Base-by-base conservation (phyloP, 768 basidiomycete species). In the Peribolospora kevripleyi region DNA sequence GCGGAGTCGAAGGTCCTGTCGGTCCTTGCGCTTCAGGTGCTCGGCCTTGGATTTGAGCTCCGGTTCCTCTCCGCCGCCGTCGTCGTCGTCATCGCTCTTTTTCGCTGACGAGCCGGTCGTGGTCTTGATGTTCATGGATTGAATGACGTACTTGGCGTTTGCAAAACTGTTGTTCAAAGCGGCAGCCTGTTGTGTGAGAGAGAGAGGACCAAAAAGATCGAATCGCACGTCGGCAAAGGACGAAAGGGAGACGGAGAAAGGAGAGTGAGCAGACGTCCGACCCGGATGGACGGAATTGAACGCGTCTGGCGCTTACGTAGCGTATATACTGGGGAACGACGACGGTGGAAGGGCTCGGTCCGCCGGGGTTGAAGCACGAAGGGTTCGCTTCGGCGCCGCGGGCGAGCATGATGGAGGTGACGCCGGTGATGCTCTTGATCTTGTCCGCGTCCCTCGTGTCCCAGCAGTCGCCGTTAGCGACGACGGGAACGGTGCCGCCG, bases 361-460 rank as follows among this genome's bases (percentile, higher is more conserved):
- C 13, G 2, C 47, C 39, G 0, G 74, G 68, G 3, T 77, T 76
- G 71, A 97, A 97, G 61, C 86, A 82, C 0, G 83, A 79, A 0
- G 87, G 85, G 66, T 97, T 98, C 4, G 80, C 69, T 67, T 98
- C 93, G 5, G 90, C 93, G 1, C 81, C 87, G 5, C 88, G 81
- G 25, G 93, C 93, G 46, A 98, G 82, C 93, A 98, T 98, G 46
- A 87, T 80, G 0, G 86, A 88, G 62, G 83, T 77, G 8, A 85
- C 86, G 3, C 80, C 81, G 40, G 90, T 97, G 38, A 78, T 66
- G 51, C 72, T 71, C 47, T 81, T 74, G 42, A 95, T 76, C 49
- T 79, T 74, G 57, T 76, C 78, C 50, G 82, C 81, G 62, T 90
- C 87, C 59, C 79, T 75, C 69, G 75, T 81, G 3, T 78, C 79